Evolutionary conservation across 148 eudicot genomes (phyloP).

Genomic region (Silene conica): DNA sequence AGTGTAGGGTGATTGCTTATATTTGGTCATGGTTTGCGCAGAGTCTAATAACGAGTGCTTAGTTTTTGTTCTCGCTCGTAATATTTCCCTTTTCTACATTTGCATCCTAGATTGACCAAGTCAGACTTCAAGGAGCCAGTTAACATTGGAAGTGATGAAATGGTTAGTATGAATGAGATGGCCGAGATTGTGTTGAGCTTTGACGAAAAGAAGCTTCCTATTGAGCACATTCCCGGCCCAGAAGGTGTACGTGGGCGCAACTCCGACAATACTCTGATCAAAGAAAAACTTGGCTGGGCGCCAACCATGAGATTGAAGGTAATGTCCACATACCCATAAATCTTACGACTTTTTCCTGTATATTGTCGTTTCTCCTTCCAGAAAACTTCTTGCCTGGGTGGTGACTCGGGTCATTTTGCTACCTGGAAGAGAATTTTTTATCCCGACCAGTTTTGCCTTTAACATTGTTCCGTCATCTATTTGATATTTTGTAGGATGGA

Average conservation of each 20-base stretch:
- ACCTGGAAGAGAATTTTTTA: no score
- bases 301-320: conserved; percentile 90
- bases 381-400: neutral
- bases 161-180: conserved; percentile 98
- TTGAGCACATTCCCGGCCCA: conserved; percentile 94
- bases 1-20: no score
- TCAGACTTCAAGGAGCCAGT: conserved; percentile 89
- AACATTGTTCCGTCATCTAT: neutral
- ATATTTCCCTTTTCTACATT: neutral
- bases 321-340: neutral
- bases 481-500: conserved; percentile 54
- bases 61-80: neutral
- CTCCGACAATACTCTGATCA: conserved; percentile 86
- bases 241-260: conserved; percentile 97
- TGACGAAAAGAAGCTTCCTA: conserved; percentile 67
- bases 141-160: conserved; percentile 91
- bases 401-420: no score
- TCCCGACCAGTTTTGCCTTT: no score
- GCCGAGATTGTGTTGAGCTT: conserved; percentile 85
- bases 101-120: conserved; percentile 59
- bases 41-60: neutral
- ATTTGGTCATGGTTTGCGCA: no score
- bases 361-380: neutral
- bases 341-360: neutral
- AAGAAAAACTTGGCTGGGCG: conserved; percentile 95